Evolutionary conservation across 176 grass and related monocot genomes (phyloP).

Genomic region (Secale cereale): DNA sequence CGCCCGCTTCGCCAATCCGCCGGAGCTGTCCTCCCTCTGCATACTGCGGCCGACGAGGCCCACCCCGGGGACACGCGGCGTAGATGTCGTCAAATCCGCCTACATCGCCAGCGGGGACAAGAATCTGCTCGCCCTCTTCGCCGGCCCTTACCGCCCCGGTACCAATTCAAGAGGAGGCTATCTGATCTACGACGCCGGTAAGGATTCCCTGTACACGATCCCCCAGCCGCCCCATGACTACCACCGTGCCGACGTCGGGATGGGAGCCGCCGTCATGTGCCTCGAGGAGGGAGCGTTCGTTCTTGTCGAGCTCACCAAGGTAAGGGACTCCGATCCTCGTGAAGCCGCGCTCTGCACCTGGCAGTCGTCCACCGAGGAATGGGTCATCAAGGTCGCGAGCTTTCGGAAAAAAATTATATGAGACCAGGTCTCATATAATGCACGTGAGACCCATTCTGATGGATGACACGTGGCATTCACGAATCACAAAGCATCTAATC

Average conservation of each 20-base stretch:
- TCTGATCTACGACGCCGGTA: background rate
- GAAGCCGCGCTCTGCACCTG: background rate
- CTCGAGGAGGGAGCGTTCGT: background rate
- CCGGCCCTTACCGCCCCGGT: background rate
- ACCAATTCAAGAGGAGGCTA: background rate
- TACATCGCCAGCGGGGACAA: background rate
- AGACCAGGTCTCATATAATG: too few relatives aligned
- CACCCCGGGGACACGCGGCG: background rate
- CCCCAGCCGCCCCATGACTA: background rate
- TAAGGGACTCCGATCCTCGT: background rate
- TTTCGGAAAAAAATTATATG: too few relatives aligned
- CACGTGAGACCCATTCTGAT: too few relatives aligned
- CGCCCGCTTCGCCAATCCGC: background rate
- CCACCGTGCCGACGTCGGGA: background rate
- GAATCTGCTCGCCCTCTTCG: background rate
- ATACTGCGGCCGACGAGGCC: background rate
- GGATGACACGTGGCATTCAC: too few relatives aligned
- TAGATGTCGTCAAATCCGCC: background rate
- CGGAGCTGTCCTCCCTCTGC: background rate
- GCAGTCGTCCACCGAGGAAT: background rate
- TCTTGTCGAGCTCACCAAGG: background rate
- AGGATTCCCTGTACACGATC: background rate
- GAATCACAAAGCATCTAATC: too few relatives aligned
- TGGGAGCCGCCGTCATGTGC: background rate
- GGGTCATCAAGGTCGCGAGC: background rate